Evolutionary conservation across 179 eudicot genomes (phyloP), one percentile per base, ranked within the genome.

Genomic region (Beta macrorhiza): DNA sequence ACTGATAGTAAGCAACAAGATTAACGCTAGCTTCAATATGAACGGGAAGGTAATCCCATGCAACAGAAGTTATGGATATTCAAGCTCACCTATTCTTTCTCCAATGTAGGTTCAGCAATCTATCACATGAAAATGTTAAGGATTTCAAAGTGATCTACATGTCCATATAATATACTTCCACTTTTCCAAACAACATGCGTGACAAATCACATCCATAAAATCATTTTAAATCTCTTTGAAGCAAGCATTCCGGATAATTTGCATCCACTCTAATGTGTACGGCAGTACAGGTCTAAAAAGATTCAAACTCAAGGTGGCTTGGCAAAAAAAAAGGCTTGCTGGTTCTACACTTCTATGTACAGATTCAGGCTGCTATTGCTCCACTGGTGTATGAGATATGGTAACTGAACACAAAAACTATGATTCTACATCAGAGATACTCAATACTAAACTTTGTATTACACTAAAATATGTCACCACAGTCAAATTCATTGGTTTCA

Each of bases 81-180:
- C 76, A 72, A 51, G 59, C 19, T 53, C 76, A 72, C 76, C 15
- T 72, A n/a, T 22, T 22, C 17, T 49, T 20, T 49, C 57, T 47
- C 51, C 20, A 67, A 29, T 11, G 6, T 14, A 22, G 6, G 6
- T 67, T 67, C 70, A 67, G 29, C 17, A n/a, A 20, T 67, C 72
- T 2, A 68, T 68, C 59, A 51, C 8, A 72, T 20, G 12, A 22
- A 19, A 20, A 69, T 51, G 15, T 65, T 69, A 16, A 10, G 52
- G 19, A 72, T 22, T 11, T 13, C 51, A 2, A 70, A 70, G 25
- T 45, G 29, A 70, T 47, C 55, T 44, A 49, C 45, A 45, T 15
- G 29, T 45, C 55, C 53, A 70, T 70, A 3, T 19, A 45, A 19
- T 11, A 47, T 15, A 10, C 74, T 44, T 70, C 22, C 25, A 70